Percentiles rank a stretch among this genome's conserved stretches.
These are phyloP conservation scores for Suhomyces taliae DNA, from an alignment of 1,139 yeast species.

Conservation along the genomic window DNA sequence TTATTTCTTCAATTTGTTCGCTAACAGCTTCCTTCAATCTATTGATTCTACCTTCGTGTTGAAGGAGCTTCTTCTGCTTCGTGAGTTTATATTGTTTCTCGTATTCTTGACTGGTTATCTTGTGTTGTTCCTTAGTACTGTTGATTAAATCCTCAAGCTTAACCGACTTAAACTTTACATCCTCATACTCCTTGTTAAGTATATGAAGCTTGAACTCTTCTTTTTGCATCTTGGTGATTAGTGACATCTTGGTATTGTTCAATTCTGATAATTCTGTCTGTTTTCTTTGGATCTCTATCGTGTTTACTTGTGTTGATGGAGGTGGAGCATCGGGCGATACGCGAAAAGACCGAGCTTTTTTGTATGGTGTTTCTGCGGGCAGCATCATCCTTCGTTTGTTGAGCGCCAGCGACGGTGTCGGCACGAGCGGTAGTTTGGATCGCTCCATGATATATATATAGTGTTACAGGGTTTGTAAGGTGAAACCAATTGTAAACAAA, in stretches of 20 bases:
- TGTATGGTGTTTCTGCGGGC: not conserved
- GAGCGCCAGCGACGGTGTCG: not conserved
- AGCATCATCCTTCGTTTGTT: not conserved
- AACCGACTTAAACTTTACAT: constrained; percentile 11
- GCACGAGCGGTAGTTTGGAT: constrained; percentile 1
- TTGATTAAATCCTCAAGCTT: constrained; percentile 17
- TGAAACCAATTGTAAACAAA: constrained; percentile 6
- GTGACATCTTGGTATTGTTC: constrained; percentile 14
- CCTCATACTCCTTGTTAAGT: constrained; percentile 13
- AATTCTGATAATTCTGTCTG: constrained; percentile 11
- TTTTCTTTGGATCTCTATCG: not conserved
- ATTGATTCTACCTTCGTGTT: constrained; percentile 23
- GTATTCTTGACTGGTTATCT: constrained; percentile 26
- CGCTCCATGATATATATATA: constrained; percentile 1
- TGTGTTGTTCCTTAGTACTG: constrained; percentile 16
- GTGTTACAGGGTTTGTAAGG: not conserved
- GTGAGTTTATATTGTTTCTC: constrained; percentile 22
- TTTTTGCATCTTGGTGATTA: constrained; percentile 17
- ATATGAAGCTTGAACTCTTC: constrained; percentile 17
- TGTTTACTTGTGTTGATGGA: not conserved
- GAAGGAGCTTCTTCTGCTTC: constrained; percentile 11
- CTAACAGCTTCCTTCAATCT: constrained; percentile 37
- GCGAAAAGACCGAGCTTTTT: not conserved
- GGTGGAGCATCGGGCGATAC: not conserved
- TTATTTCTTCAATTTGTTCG: constrained; percentile 35